Evolutionary conservation across 352 stramenopile genomes (phyloP), one percentile per base, ranked within the genome.

Genomic region (Globisporangium nodosum): DNA sequence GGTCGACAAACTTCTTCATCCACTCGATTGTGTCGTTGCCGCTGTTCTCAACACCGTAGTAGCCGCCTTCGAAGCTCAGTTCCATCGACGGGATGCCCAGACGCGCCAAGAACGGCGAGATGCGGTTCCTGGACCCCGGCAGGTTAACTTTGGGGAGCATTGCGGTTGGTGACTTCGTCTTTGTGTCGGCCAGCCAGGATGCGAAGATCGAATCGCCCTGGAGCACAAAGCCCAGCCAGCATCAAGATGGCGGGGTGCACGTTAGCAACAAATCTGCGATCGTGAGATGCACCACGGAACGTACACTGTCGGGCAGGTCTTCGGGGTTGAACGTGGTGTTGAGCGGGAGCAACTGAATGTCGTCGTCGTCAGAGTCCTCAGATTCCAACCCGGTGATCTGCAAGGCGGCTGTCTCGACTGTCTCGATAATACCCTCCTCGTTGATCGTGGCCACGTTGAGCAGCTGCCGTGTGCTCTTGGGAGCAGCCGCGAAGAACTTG

Each of bases 1-100:
- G 81, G 56, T 94, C 84, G 18, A 68, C 80, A 49, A 87, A 92
- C 47, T 78, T 78, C 31, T 77, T 91, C 52, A 92, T 81, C 80
- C 82, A 92, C n/a, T 84, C 73, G 49, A 87, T 63, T 39, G 81
- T 81, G 52, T 92, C 84, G 48, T 76, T 77, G 46, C 63, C 66
- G 11, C 79, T 81, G 46, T 69, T 58, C 3, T 85, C 77, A 15
- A 90, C 76, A 7, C 78, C 81, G 42, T 78, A 81, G 67, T 91
- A 87, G 5, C 65, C 78, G 21, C 73, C 77, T 21, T 89, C 77
- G 54, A 92, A 94, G 49, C 72, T 66, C 46, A 94, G 55, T n/a
- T 90, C 75, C 6, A 94, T 58, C 33, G 83, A 84, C 24, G 84
- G 84, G 52, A 94, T 90, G 30, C 76, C 80, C 31, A 92, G 51